A percentile compares a stretch with the other conserved stretches of the same genome.
Evolutionary conservation across 2,329 filamentous ascomycete genomes (phyloP).

Genomic region (Lachnellula arida): DNA sequence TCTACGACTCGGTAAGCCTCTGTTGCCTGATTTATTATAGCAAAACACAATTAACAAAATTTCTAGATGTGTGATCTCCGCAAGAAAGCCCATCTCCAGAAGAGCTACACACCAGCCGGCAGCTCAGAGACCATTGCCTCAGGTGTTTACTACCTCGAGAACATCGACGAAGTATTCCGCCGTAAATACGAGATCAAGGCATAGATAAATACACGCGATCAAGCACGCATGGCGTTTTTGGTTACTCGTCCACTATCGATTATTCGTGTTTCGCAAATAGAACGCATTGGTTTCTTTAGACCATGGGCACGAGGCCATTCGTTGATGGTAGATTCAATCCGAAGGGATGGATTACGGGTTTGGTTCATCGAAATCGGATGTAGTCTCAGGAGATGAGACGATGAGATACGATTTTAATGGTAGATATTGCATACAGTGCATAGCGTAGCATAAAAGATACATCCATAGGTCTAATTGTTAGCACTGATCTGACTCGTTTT

Average conservation of each 20-base stretch:
- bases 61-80: slow-evolving; percentile 70
- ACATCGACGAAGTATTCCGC: slow-evolving; percentile 83
- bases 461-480: neutral
- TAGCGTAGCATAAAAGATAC: slow-evolving; percentile 3
- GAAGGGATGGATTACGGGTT: slow-evolving; percentile 1
- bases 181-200: slow-evolving; percentile 72
- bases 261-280: too few relatives aligned
- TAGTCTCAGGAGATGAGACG: neutral
- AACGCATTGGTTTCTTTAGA: slow-evolving; percentile 8
- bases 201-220: slow-evolving; percentile 33
- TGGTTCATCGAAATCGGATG: neutral
- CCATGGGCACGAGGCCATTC: slow-evolving; percentile 5
- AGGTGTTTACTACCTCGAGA: slow-evolving; percentile 73
- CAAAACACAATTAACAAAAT: slow-evolving; percentile 20
- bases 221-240: too few relatives aligned
- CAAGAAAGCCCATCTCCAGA: slow-evolving; percentile 79
- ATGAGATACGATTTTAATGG: slow-evolving; percentile 3
- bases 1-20: slow-evolving; percentile 64
- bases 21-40: slow-evolving; percentile 10
- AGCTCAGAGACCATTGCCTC: slow-evolving; percentile 59
- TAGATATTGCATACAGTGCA: slow-evolving; percentile 1
- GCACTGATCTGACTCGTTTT: neutral
- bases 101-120: slow-evolving; percentile 68
- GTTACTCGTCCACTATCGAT: too few relatives aligned
- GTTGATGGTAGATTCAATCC: too few relatives aligned